Evolutionary conservation across 306 rosid genomes (phyloP).

Genomic region (Sesbania bispinosa): DNA sequence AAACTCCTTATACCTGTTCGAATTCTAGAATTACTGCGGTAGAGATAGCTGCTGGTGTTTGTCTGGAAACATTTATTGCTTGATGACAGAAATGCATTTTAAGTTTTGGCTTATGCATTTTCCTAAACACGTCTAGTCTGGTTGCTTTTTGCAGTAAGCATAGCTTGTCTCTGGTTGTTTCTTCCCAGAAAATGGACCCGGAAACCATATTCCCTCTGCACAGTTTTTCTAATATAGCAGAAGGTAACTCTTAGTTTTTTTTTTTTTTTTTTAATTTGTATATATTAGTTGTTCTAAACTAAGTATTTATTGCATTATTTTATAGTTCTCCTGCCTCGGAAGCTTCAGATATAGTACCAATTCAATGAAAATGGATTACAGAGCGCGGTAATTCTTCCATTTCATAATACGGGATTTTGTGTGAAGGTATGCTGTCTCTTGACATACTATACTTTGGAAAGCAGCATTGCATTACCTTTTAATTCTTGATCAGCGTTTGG

Average conservation of each 20-base stretch:
- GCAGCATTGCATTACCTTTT: not conserved
- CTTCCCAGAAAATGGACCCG: constrained; percentile 58
- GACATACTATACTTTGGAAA: not conserved
- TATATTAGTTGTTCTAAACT: constrained; percentile 7
- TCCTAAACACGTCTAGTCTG: constrained; percentile 25
- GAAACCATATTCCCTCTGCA: constrained; percentile 54
- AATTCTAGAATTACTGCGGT: not conserved
- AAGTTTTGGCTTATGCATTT: constrained; percentile 10
- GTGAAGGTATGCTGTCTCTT: constrained; percentile 33
- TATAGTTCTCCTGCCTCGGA: constrained; percentile 65
- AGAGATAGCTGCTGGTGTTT: not conserved
- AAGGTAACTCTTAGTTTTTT: constrained; percentile 50
- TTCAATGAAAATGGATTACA: constrained; percentile 11
- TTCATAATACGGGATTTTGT: constrained; percentile 3
- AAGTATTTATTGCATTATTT: constrained; percentile 16
- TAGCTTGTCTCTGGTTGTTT: constrained; percentile 39
- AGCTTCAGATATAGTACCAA: constrained; percentile 30
- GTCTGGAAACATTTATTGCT: not conserved
- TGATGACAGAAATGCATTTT: not conserved
- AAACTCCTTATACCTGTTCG: not conserved
- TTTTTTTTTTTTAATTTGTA: not conserved
- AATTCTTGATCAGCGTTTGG: not conserved
- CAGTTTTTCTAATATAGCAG: constrained; percentile 56
- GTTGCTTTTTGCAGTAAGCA: constrained; percentile 62
- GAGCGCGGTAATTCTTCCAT: constrained; percentile 28